These are phyloP conservation scores for Suillus decipiens DNA, from an alignment of 768 basidiomycete species.

Conservation along the genomic window DNA sequence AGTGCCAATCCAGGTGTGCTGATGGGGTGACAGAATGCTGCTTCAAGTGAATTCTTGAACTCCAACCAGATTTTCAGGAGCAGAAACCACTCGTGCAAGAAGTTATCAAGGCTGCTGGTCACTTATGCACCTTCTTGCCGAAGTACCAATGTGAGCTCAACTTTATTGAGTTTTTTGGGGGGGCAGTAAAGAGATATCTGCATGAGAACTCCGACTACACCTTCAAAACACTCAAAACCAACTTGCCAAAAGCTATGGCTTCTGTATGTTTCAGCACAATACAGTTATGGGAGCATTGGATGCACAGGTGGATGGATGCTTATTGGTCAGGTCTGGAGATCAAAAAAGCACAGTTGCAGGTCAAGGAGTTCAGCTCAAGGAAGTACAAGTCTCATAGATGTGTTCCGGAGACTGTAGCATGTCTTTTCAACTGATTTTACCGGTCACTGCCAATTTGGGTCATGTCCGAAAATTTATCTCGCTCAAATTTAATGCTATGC, in stretches of 20 bases:
- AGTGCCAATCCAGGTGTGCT: conserved; percentile 5
- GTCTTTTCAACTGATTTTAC: conserved; percentile 11
- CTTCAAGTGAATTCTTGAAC: conserved; percentile 25
- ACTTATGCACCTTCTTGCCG: conserved; percentile 31
- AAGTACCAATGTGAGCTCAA: conserved; percentile 33
- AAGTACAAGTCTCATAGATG: conserved; percentile 16
- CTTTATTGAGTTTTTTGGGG: conserved; percentile 30
- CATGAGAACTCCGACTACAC: conserved; percentile 27
- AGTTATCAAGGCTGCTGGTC: conserved; percentile 27
- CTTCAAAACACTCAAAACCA: conserved; percentile 26
- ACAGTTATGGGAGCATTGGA: conserved; percentile 16
- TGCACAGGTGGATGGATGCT: conserved; percentile 20
- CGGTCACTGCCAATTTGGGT: conserved; percentile 11
- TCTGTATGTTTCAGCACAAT: conserved; percentile 18
- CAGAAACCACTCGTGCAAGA: conserved; percentile 24
- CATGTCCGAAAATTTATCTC: conserved; percentile 8
- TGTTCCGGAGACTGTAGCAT: conserved; percentile 8
- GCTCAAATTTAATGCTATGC: conserved; percentile 16
- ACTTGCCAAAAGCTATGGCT: conserved; percentile 23
- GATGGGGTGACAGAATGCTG: conserved; percentile 28
- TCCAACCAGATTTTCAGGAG: conserved; percentile 30
- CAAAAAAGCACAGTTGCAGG: conserved; percentile 18
- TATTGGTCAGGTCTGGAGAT: conserved; percentile 14
- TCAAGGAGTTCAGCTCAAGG: conserved; percentile 17
- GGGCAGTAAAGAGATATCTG: conserved; percentile 29